phyloP scores from a whole-genome alignment of 2,329 filamentous ascomycete genomes.

The Sarocladium strictum region DNA sequence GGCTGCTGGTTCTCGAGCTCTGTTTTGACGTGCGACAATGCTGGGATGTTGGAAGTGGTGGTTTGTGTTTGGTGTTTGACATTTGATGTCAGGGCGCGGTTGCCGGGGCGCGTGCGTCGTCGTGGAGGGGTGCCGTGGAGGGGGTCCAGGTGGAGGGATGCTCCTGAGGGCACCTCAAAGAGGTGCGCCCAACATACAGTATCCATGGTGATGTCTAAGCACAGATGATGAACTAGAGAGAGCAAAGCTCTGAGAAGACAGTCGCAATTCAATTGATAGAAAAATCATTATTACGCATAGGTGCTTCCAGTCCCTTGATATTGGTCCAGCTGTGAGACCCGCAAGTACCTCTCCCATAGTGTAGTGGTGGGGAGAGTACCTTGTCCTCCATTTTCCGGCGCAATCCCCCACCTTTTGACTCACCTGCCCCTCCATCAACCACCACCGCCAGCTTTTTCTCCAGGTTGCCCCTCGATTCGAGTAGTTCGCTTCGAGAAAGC shows the following conservation, averaged over 20 bases:
- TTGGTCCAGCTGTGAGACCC: too few relatives aligned
- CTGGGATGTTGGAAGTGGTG: neutral
- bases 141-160: neutral
- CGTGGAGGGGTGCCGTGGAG: neutral
- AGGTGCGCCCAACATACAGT: too few relatives aligned
- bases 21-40: neutral
- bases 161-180: neutral
- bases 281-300: too few relatives aligned
- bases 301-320: too few relatives aligned
- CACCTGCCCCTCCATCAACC: conserved; percentile 8
- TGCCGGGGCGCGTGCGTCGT: neutral
- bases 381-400: neutral
- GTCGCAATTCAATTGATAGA: too few relatives aligned
- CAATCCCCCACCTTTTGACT: conserved; percentile 3
- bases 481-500: neutral
- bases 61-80: conserved; percentile 5
- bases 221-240: too few relatives aligned
- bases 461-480: conserved; percentile 4
- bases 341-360: neutral
- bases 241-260: too few relatives aligned
- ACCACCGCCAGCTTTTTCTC: conserved; percentile 8
- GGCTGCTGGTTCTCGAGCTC: neutral
- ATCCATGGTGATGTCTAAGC: too few relatives aligned
- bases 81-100: conserved; percentile 6
- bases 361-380: neutral